Evolutionary conservation across 108 stramenopile species (phyloP), one percentile per base, ranked within the genome.

Genomic region (Nitzschia palea): DNA sequence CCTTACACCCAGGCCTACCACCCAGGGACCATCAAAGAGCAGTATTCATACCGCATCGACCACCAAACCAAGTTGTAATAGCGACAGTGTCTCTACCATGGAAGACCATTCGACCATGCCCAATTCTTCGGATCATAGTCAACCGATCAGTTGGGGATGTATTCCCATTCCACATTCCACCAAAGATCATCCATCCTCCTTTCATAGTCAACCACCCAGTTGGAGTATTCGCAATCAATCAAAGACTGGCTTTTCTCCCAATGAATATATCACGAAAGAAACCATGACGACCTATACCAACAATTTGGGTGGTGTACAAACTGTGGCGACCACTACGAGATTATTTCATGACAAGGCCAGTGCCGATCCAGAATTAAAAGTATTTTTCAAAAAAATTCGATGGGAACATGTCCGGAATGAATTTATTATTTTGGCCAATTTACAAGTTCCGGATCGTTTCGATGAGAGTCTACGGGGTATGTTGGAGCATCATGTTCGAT

Each of bases 361-460:
- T 14, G 10, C 27, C 12, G 59, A 60, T 25, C 59, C 59, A 32
- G 59, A 60, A 2, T 23, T 60, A 4, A 37, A 60, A 22, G 36
- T 18, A 40, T 40, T 34, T 25, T 60, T 60, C 40, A 28, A 60
- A 34, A 17, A 14, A 22, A 60, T 43, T 43, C 17, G 31, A n/a
- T 60, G 59, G 59, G 59, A 60, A 25, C 37, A 60, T 60, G 33
- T 60, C n/a, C 35, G 59, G 40, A 60, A 60, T 43, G 59, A 60
- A 40, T 60, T 60, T 32, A 40, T 60, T 2, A 40, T 60, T 2
- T 25, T 60, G 3, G 59, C 59, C 2, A 60, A 60, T 23, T n/a
- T 60, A 8, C 40, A 60, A 26, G 59, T 60, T 34, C 59, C 40
- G n/a, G 40, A 60, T n/a, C 17, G 37, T 5, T 60, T 60, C 25